Evolutionary conservation across 352 stramenopile genomes (phyloP).

Genomic region (Ophiocytium majus): DNA sequence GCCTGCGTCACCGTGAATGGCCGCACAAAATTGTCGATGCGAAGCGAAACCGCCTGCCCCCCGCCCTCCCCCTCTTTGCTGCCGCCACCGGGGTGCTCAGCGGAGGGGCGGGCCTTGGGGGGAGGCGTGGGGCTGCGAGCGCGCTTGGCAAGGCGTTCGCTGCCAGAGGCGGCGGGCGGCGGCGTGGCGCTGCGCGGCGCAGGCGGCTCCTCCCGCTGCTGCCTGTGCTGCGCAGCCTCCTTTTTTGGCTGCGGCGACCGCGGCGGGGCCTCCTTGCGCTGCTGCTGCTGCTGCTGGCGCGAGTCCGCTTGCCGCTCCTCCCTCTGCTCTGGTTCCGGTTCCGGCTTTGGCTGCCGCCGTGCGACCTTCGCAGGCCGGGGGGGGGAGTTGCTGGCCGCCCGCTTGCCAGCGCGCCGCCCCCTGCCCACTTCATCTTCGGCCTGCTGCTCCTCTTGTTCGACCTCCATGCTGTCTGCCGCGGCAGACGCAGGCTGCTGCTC

Average conservation of each 20-base stretch:
- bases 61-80: background rate
- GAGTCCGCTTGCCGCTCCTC: no score
- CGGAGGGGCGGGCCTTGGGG: no score
- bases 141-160: background rate
- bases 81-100: background rate
- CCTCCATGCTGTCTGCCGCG: no score
- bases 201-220: background rate
- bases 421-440: no score
- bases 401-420: no score
- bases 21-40: conserved; percentile 22
- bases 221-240: background rate
- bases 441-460: no score
- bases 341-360: no score
- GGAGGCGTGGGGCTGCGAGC: background rate
- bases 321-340: no score
- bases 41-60: background rate
- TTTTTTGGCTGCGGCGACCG: background rate
- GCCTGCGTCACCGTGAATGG: conserved; percentile 11
- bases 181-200: background rate
- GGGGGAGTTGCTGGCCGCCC: no score
- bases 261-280: background rate
- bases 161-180: no score
- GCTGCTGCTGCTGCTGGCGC: background rate
- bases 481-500: background rate
- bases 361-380: no score